phyloP scores from a whole-genome alignment of 164 flowering plant species.

The Saururus chinensis region DNA sequence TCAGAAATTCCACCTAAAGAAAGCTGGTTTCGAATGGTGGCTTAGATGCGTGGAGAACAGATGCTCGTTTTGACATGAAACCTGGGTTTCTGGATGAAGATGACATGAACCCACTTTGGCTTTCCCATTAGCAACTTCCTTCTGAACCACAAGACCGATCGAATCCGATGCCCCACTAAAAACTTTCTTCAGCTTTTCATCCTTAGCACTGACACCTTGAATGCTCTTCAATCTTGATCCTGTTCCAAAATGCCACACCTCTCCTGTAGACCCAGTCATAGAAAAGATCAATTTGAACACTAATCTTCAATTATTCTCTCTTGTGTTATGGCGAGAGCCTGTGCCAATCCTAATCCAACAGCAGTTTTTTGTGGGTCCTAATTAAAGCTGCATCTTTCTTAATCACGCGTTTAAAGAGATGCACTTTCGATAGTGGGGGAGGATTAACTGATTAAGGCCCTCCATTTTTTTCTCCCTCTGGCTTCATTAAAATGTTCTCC shows the following conservation, averaged over 20 bases:
- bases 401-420: slow-evolving; percentile 18
- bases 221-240: neutral
- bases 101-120: slow-evolving; percentile 11
- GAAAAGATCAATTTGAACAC: neutral
- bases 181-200: slow-evolving; percentile 3
- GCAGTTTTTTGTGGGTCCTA: slow-evolving; percentile 8
- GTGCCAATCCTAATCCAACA: neutral
- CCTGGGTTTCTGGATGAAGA: neutral
- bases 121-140: neutral
- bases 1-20: neutral
- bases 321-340: neutral
- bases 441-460: too few relatives aligned
- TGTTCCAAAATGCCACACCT: neutral
- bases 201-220: slow-evolving; percentile 1
- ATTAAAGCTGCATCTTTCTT: slow-evolving; percentile 4
- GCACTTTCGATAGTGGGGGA: slow-evolving; percentile 1
- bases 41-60: slow-evolving; percentile 1
- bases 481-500: neutral
- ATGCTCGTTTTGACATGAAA: neutral
- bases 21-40: neutral
- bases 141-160: neutral
- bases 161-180: slow-evolving; percentile 8
- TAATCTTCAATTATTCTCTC: too few relatives aligned
- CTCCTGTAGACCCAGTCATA: neutral
- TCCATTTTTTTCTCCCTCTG: neutral